A percentile compares a stretch with the other conserved stretches of the same genome.
phyloP scores from a whole-genome alignment of 1,284 basidiomycete genomes.

The Fomitopsis schrenkii region DNA sequence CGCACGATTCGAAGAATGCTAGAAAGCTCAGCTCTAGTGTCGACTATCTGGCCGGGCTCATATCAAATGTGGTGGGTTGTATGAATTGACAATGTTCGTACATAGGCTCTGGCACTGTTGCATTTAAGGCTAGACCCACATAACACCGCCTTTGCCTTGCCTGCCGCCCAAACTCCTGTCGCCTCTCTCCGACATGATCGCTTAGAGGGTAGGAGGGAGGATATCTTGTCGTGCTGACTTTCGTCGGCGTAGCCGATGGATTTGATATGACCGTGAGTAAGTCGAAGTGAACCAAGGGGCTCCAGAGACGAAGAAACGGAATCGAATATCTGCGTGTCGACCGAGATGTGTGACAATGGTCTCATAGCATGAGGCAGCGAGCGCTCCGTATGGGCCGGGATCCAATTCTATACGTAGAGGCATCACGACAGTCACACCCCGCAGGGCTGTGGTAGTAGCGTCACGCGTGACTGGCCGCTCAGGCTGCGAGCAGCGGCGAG shows the following conservation, averaged over 20 bases:
- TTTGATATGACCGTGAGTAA: slow-evolving; percentile 84
- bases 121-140: slow-evolving; percentile 24
- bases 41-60: no score
- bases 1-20: no score
- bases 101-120: no score
- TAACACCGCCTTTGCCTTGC: slow-evolving; percentile 83
- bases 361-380: neutral
- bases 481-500: neutral
- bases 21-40: no score
- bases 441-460: neutral
- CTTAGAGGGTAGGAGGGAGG: slow-evolving; percentile 62
- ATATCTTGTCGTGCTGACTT: slow-evolving; percentile 48
- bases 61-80: no score
- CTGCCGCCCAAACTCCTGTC: slow-evolving; percentile 66
- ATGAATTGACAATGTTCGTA: no score
- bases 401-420: neutral
- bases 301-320: slow-evolving; percentile 65
- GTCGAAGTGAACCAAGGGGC: slow-evolving; percentile 69
- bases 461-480: neutral
- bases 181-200: slow-evolving; percentile 77
- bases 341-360: slow-evolving; percentile 62
- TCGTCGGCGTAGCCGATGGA: slow-evolving; percentile 73
- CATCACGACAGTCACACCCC: neutral
- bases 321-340: slow-evolving; percentile 84
- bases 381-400: neutral